phyloP scores from a whole-genome alignment of 2,329 filamentous ascomycete species.

The Sphaerostilbella broomeana region DNA sequence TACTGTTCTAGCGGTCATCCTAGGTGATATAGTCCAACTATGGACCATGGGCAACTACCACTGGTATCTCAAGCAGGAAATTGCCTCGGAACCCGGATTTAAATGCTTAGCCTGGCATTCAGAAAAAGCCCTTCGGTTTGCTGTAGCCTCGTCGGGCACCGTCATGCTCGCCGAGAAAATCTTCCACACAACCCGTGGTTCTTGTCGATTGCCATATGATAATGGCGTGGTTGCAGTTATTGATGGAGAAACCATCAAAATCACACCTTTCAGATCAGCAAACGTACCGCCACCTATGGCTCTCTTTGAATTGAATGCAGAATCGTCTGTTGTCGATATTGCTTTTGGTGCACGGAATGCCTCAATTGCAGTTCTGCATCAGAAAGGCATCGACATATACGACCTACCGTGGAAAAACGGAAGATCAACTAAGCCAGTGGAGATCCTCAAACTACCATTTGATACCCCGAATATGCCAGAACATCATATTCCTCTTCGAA shows the following conservation, averaged over 20 bases:
- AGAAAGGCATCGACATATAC: conserved; percentile 60
- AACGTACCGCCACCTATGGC: conserved; percentile 94
- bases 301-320: conserved; percentile 61
- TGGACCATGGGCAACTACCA: conserved; percentile 99
- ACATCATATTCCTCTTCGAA: conserved; percentile 25
- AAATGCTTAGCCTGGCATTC: conserved; percentile 66
- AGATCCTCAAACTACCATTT: conserved; percentile 36
- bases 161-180: conserved; percentile 60
- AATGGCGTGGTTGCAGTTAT: conserved; percentile 75
- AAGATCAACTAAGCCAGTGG: conserved; percentile 38
- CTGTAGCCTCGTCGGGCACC: conserved; percentile 43
- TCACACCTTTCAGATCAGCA: conserved; percentile 77
- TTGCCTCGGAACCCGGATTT: conserved; percentile 36
- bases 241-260: conserved; percentile 70
- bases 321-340: conserved; percentile 63
- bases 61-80: conserved; percentile 94
- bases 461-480: conserved; percentile 18
- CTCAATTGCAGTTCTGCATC: conserved; percentile 66
- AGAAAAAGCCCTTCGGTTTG: conserved; percentile 69
- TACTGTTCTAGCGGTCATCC: conserved; percentile 75
- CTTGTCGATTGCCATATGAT: conserved; percentile 65
- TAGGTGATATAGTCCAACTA: conserved; percentile 70
- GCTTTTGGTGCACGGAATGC: conserved; percentile 61
- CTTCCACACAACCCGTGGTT: conserved; percentile 62
- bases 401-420: conserved; percentile 58